phyloP scores from a whole-genome alignment of 192 early-diverging fungal genomes.

The Polychytrium aggregatum region DNA sequence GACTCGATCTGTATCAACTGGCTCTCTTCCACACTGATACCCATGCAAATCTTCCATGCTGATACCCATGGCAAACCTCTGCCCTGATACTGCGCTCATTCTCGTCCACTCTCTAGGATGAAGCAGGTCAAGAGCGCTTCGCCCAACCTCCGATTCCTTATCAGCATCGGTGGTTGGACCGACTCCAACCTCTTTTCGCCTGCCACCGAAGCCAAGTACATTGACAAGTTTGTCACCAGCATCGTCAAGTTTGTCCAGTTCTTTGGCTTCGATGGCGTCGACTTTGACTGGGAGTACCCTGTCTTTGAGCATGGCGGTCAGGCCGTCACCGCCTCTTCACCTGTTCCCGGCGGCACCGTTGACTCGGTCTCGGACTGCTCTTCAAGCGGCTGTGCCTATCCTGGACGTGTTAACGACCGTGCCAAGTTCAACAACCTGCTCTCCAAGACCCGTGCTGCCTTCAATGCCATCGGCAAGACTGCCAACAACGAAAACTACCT shows the following conservation, averaged over 20 bases:
- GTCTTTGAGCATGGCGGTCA: conserved; percentile 15
- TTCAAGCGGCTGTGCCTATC: conserved; percentile 3
- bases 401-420: conserved; percentile 9
- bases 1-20: no score
- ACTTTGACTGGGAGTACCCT: no score
- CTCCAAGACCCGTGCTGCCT: conserved; percentile 1
- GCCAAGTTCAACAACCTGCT: conserved; percentile 4
- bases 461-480: conserved; percentile 1
- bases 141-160: conserved; percentile 6
- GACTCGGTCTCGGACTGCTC: conserved; percentile 7
- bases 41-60: no score
- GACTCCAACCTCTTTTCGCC: conserved; percentile 15
- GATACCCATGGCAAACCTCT: no score
- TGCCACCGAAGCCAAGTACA: conserved; percentile 15
- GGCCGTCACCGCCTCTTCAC: conserved; percentile 3
- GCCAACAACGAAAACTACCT: conserved; percentile 1
- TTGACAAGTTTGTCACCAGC: conserved; percentile 17
- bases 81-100: no score
- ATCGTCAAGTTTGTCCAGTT: no score
- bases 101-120: no score
- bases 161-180: conserved; percentile 28
- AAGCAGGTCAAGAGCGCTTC: conserved; percentile 5
- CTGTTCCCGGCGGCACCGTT: conserved; percentile 1
- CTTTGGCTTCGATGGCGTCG: no score
- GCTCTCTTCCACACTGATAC: no score